phyloP scores from a whole-genome alignment of 768 basidiomycete species.

The Phlebiopsis flavidoalba region DNA sequence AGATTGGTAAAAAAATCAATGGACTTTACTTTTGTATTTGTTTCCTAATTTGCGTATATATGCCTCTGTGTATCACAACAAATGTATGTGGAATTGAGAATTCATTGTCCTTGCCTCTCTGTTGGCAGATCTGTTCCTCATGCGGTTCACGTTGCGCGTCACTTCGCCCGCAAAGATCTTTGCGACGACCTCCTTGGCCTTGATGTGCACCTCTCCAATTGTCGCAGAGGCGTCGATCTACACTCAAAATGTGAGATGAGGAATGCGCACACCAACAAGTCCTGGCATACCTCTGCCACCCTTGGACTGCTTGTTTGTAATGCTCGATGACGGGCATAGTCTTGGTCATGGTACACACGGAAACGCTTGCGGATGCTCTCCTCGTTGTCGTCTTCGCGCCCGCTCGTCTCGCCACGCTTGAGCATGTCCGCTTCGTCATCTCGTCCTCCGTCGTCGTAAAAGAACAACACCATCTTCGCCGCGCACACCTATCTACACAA shows the following conservation, averaged over 20 bases:
- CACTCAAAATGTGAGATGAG: neutral
- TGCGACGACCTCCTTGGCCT: slow-evolving; percentile 50
- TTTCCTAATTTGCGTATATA: neutral
- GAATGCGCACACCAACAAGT: neutral
- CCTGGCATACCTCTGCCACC: slow-evolving; percentile 67
- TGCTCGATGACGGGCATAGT: slow-evolving; percentile 93
- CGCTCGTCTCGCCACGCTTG: slow-evolving; percentile 89
- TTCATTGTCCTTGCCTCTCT: neutral
- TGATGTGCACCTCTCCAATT: slow-evolving; percentile 67
- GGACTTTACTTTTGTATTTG: neutral
- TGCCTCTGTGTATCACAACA: neutral
- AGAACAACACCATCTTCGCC: slow-evolving; percentile 80
- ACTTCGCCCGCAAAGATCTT: slow-evolving; percentile 35
- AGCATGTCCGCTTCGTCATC: slow-evolving; percentile 81
- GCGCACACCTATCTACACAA: slow-evolving; percentile 57
- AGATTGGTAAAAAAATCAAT: neutral
- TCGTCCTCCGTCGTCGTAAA: slow-evolving; percentile 83
- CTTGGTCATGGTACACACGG: slow-evolving; percentile 84
- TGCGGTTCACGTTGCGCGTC: slow-evolving; percentile 19
- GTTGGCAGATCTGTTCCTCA: slow-evolving; percentile 6
- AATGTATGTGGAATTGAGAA: slow-evolving; percentile 2
- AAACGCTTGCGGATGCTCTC: slow-evolving; percentile 98
- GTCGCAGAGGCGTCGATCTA: slow-evolving; percentile 67
- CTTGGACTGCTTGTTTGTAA: slow-evolving; percentile 59
- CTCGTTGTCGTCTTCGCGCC: slow-evolving; percentile 91